phyloP scores from a whole-genome alignment of 495 filamentous ascomycete species.

The Neurospora sp. region DNA sequence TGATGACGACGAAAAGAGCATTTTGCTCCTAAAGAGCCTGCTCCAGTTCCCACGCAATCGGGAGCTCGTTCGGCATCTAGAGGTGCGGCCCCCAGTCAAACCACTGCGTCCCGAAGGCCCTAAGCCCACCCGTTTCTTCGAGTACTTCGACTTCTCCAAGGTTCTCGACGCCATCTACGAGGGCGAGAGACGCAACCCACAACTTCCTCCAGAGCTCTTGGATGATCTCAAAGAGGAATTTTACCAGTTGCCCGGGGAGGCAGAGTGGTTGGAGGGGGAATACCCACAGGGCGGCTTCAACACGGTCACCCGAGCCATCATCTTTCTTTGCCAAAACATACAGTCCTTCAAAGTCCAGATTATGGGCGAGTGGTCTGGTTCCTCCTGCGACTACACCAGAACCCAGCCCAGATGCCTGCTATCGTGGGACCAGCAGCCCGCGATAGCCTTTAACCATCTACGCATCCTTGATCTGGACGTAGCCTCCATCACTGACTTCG shows the following conservation, averaged over 20 bases:
- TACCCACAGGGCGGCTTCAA: background rate
- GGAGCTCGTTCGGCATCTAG: background rate
- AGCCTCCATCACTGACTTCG: background rate
- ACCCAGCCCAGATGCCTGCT: background rate
- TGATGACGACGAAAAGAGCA: background rate
- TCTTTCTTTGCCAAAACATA: background rate
- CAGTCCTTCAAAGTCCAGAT: background rate
- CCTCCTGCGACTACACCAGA: background rate
- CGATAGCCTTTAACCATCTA: background rate
- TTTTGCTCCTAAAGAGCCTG: background rate
- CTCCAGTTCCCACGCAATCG: background rate
- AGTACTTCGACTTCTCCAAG: background rate
- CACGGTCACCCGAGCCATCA: background rate
- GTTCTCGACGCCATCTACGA: background rate
- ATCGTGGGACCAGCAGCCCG: background rate
- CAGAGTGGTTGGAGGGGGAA: no score
- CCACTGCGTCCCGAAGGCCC: background rate
- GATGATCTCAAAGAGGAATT: background rate
- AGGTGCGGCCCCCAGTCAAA: background rate
- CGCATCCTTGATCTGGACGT: background rate
- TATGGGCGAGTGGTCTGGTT: background rate
- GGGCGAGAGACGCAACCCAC: background rate
- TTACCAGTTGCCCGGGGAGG: background rate
- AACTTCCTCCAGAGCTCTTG: background rate
- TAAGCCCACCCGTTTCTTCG: background rate